Percentiles rank a stretch among this genome's conserved stretches.
These are phyloP conservation scores for Nevesoporus exiguus DNA, from an alignment of 768 basidiomycete genomes.

Conservation along the genomic window DNA sequence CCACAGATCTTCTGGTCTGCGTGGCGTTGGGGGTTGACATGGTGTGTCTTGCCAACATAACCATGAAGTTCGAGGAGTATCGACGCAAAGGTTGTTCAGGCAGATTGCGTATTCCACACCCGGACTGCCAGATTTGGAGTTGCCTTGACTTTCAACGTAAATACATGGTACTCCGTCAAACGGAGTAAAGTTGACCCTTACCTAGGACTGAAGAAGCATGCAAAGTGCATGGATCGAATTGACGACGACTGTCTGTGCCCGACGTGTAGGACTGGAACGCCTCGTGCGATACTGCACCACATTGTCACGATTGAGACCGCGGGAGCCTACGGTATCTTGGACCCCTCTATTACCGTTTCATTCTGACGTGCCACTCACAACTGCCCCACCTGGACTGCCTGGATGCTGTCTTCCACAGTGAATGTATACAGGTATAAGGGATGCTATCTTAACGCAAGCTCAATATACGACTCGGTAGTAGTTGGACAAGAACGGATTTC, in stretches of 20 bases:
- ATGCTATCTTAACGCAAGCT: no score
- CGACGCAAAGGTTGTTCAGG: constrained; percentile 41
- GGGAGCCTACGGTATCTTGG: constrained; percentile 70
- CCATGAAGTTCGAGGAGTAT: background rate
- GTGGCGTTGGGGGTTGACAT: constrained; percentile 92
- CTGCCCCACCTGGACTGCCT: no score
- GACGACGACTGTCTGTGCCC: constrained; percentile 81
- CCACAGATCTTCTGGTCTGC: constrained; percentile 79
- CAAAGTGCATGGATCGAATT: constrained; percentile 65
- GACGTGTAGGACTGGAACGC: constrained; percentile 66
- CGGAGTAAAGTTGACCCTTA: constrained; percentile 8
- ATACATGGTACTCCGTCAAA: background rate
- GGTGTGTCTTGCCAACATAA: constrained; percentile 41
- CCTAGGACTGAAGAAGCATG: constrained; percentile 57
- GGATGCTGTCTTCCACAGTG: no score
- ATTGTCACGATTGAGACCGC: constrained; percentile 76
- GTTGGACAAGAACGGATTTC: no score
- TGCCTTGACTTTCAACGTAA: constrained; percentile 75
- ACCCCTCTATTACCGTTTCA: constrained; percentile 14
- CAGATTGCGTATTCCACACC: constrained; percentile 92
- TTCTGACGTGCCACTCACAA: constrained; percentile 37
- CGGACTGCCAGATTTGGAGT: constrained; percentile 90
- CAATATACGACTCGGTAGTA: no score
- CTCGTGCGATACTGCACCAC: constrained; percentile 75
- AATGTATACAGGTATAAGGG: no score